These are phyloP conservation scores for Silene conica DNA, from an alignment of 148 eudicot species.

Conservation along the genomic window DNA sequence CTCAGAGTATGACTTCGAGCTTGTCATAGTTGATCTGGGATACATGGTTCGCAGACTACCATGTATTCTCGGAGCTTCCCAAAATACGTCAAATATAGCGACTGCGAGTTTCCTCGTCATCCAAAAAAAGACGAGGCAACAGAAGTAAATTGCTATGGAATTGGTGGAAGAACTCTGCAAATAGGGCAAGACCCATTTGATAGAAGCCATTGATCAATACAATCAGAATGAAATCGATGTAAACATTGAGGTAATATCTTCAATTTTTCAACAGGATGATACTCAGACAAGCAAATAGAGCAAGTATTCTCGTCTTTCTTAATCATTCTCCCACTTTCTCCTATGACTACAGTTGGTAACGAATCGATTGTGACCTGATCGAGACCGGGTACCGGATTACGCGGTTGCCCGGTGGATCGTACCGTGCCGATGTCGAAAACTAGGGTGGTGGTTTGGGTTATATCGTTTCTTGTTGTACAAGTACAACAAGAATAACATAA, in stretches of 20 bases:
- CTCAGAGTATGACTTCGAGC: too few relatives aligned
- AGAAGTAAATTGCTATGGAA: background rate
- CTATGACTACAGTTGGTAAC: constrained; percentile 22
- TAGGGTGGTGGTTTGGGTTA: constrained; percentile 3
- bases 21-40: too few relatives aligned
- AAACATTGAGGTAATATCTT: constrained; percentile 32
- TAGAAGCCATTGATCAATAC: constrained; percentile 33
- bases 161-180: constrained; percentile 26
- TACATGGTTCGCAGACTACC: too few relatives aligned
- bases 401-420: background rate
- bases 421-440: background rate
- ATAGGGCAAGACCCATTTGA: constrained; percentile 30
- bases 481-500: constrained; percentile 19
- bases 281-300: constrained; percentile 28
- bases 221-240: constrained; percentile 28
- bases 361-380: constrained; percentile 24
- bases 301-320: constrained; percentile 24
- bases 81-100: too few relatives aligned
- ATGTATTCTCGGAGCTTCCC: too few relatives aligned
- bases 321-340: constrained; percentile 27
- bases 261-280: constrained; percentile 24
- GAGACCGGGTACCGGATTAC: constrained; percentile 18
- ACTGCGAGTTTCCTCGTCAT: too few relatives aligned
- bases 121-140: too few relatives aligned
- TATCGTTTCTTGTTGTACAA: background rate